A percentile compares a stretch with the other conserved stretches of the same genome.
Evolutionary conservation across 1,284 basidiomycete genomes (phyloP).

Genomic region (Fomitopsis schrenkii): DNA sequence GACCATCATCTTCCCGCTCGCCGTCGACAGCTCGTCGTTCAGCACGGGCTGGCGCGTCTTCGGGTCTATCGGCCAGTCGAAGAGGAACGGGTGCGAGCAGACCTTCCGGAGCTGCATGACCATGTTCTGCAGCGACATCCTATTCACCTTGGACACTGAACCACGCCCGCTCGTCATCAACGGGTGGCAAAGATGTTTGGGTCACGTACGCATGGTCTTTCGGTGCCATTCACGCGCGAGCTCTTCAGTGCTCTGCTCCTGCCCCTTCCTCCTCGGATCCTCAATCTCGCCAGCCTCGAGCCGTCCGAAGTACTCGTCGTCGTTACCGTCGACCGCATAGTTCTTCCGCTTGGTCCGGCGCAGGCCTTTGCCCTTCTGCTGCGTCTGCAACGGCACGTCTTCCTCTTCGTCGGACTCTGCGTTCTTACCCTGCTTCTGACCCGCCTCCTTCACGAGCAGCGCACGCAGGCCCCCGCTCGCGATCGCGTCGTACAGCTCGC

Average conservation of each 20-base stretch:
- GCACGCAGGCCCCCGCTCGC: conserved; percentile 63
- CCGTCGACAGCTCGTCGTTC: conserved; percentile 76
- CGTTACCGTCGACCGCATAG: conserved; percentile 56
- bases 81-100: conserved; percentile 91
- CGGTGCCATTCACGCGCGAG: conserved; percentile 51
- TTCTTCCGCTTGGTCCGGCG: conserved; percentile 28
- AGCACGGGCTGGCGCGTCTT: conserved; percentile 56
- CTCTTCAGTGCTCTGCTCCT: conserved; percentile 35
- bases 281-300: conserved; percentile 45
- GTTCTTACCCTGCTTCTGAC: conserved; percentile 14
- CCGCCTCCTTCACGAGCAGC: conserved; percentile 18
- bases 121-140: conserved; percentile 88
- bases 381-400: conserved; percentile 22
- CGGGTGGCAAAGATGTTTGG: not conserved
- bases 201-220: conserved; percentile 55
- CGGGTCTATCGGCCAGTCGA: conserved; percentile 82
- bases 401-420: conserved; percentile 29
- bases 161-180: not conserved
- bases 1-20: conserved; percentile 96
- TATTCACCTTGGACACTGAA: conserved; percentile 80
- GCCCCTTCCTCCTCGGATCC: conserved; percentile 26
- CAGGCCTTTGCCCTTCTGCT: conserved; percentile 25
- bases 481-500: conserved; percentile 81
- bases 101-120: conserved; percentile 96
- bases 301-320: conserved; percentile 66